phyloP scores from a whole-genome alignment of 768 basidiomycete genomes.

The Mycena pura region DNA sequence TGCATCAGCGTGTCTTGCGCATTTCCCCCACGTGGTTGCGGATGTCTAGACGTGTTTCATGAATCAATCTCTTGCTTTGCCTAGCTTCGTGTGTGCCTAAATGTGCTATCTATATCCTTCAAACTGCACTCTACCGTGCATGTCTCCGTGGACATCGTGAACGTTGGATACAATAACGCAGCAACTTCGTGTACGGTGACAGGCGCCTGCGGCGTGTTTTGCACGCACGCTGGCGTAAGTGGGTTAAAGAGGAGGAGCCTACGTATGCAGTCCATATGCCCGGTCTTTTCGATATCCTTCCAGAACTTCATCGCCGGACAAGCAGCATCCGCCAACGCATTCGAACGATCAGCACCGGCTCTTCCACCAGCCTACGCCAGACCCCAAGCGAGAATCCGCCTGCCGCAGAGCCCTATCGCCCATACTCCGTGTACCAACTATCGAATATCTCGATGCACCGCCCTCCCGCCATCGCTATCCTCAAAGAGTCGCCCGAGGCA shows the following conservation, averaged over 20 bases:
- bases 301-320: constrained; percentile 39
- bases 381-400: constrained; percentile 27
- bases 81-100: constrained; percentile 7
- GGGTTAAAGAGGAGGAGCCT: constrained; percentile 22
- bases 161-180: constrained; percentile 8
- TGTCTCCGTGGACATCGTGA: constrained; percentile 12
- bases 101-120: constrained; percentile 15
- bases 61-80: constrained; percentile 7
- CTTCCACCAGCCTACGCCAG: constrained; percentile 32
- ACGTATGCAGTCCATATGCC: constrained; percentile 24
- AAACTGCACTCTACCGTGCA: constrained; percentile 10
- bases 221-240: constrained; percentile 21
- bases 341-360: constrained; percentile 34
- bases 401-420: constrained; percentile 41
- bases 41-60: constrained; percentile 14
- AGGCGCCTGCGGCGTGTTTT: constrained; percentile 19
- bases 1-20: constrained; percentile 3
- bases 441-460: constrained; percentile 39
- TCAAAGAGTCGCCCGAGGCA: constrained; percentile 40
- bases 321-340: constrained; percentile 41
- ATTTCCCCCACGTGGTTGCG: constrained; percentile 17
- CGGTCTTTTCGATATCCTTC: constrained; percentile 26
- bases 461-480: constrained; percentile 55
- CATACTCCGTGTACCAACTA: constrained; percentile 56
- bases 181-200: constrained; percentile 11